A percentile compares a stretch with the other conserved stretches of the same genome.
These are phyloP conservation scores for Alternaria brassicicola DNA, from an alignment of 2,329 filamentous ascomycete species.

Conservation along the genomic window DNA sequence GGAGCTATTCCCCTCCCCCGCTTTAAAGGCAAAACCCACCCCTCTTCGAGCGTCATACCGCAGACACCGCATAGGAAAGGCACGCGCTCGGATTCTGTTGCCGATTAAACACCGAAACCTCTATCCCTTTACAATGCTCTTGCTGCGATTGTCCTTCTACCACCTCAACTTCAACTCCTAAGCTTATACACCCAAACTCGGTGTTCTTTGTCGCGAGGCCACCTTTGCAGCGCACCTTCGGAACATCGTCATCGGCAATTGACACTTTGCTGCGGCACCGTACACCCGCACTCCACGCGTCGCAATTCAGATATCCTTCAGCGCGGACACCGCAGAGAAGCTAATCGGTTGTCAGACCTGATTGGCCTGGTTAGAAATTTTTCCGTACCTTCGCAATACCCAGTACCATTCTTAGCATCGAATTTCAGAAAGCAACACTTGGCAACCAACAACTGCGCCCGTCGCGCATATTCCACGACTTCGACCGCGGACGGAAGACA, in stretches of 20 bases:
- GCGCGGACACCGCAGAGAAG: conserved; percentile 3
- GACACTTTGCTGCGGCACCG: conserved; percentile 6
- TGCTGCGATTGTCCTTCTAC: conserved; percentile 22
- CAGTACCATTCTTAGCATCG: not conserved
- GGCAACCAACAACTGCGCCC: conserved; percentile 16
- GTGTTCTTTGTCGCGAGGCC: conserved; percentile 30
- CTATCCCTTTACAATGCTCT: conserved; percentile 23
- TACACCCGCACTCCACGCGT: conserved; percentile 8
- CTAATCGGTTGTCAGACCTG: not conserved
- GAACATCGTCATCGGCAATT: conserved; percentile 25
- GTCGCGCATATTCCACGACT: conserved; percentile 18
- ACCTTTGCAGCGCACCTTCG: conserved; percentile 19
- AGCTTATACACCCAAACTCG: conserved; percentile 12
- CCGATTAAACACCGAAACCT: conserved; percentile 32
- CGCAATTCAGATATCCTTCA: not conserved
- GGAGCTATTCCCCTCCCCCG: conserved; percentile 28
- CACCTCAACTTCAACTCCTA: conserved; percentile 21
- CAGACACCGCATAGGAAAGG: conserved; percentile 22
- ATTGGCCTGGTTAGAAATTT: conserved; percentile 11
- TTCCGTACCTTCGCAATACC: conserved; percentile 6
- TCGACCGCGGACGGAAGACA: conserved; percentile 24
- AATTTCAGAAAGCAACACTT: not conserved
- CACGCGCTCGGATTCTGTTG: conserved; percentile 28
- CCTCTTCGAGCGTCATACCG: conserved; percentile 34
- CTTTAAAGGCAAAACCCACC: conserved; percentile 33